A percentile compares a stretch with the other conserved stretches of the same genome.
Evolutionary conservation across 331 rosid genomes (phyloP).

Genomic region (Spiraea crenata): DNA sequence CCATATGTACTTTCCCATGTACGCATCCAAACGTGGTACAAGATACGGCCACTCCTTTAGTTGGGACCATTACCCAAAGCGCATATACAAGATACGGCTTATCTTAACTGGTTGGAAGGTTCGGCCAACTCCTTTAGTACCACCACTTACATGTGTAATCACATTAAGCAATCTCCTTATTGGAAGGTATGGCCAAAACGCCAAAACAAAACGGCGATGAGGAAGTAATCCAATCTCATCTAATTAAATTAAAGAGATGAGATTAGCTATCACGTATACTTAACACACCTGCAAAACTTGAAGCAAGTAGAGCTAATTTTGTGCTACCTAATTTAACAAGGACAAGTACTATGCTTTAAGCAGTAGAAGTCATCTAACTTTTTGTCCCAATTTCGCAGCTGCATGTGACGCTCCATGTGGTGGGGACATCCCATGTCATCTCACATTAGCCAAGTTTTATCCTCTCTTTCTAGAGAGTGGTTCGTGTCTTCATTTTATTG

Average conservation of each 20-base stretch:
- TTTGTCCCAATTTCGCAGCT: neutral
- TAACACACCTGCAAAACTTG: neutral
- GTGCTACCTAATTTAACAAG: too few species aligned
- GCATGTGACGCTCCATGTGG: conserved; percentile 9
- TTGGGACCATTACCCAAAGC: too few species aligned
- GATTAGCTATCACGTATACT: neutral
- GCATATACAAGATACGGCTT: too few species aligned
- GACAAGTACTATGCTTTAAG: conserved; percentile 1
- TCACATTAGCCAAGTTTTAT: neutral
- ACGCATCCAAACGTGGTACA: too few species aligned
- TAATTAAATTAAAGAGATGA: neutral
- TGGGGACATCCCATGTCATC: conserved; percentile 7
- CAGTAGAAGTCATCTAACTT: neutral
- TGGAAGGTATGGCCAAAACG: neutral
- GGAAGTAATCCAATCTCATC: neutral
- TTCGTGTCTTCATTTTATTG: neutral
- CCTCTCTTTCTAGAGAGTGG: neutral
- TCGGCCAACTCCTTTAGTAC: too few species aligned
- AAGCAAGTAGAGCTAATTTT: neutral
- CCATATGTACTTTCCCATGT: too few species aligned
- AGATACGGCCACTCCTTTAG: neutral
- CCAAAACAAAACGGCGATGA: neutral
- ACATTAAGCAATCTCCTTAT: neutral
- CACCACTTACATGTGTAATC: too few species aligned
- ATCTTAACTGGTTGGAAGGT: too few species aligned